Evolutionary conservation across 768 basidiomycete species (phyloP).

Genomic region (Sistotremastrum niveocremeum): DNA sequence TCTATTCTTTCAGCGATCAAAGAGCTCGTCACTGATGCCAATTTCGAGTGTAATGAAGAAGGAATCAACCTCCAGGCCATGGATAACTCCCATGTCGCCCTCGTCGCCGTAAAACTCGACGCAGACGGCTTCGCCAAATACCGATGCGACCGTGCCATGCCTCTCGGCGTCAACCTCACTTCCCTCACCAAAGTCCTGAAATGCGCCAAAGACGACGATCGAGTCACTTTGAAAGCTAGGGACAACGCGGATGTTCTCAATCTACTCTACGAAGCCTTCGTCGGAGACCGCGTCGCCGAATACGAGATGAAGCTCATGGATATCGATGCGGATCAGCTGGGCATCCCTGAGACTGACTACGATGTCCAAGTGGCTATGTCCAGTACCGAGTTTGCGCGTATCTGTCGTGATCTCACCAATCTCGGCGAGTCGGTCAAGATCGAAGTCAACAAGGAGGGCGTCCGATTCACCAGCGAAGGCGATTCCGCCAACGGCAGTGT

Average conservation of each 20-base stretch:
- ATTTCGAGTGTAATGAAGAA: conserved; percentile 94
- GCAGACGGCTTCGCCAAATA: conserved; percentile 72
- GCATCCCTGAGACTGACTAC: conserved; percentile 95
- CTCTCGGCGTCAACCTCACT: conserved; percentile 74
- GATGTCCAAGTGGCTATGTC: conserved; percentile 86
- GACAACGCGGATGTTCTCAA: conserved; percentile 86
- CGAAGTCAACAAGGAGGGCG: conserved; percentile 91
- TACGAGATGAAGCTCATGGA: conserved; percentile 99
- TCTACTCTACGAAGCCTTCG: conserved; percentile 74
- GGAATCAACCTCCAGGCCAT: conserved; percentile 94
- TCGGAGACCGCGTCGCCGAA: conserved; percentile 85
- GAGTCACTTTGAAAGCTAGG: conserved; percentile 77
- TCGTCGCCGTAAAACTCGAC: conserved; percentile 77
- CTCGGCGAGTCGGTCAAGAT: conserved; percentile 93
- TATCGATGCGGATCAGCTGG: conserved; percentile 88
- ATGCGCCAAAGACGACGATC: conserved; percentile 94
- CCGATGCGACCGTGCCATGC: conserved; percentile 92
- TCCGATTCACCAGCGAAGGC: conserved; percentile 84
- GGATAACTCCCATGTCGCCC: conserved; percentile 99
- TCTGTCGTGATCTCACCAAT: conserved; percentile 80
- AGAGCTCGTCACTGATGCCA: conserved; percentile 94
- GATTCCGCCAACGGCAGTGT: conserved; percentile 89
- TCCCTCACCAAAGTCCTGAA: conserved; percentile 92
- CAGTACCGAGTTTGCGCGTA: conserved; percentile 76
- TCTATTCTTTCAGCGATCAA: conserved; percentile 63